phyloP scores from a whole-genome alignment of 1,139 yeast species.

The Hyphopichia buzzinii region DNA sequence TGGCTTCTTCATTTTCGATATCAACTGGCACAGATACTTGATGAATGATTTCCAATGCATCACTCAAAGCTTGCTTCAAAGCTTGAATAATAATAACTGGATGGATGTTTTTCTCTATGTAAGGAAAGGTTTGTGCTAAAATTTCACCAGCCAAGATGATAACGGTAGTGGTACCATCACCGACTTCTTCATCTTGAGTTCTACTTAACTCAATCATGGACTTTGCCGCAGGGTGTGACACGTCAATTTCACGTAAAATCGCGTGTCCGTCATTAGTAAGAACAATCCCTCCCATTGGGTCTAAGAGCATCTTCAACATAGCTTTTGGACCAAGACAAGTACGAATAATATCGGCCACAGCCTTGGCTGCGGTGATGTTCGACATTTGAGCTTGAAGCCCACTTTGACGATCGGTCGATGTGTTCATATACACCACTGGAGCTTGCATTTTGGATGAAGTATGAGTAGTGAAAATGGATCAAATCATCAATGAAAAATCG shows the following conservation, averaged over 20 bases:
- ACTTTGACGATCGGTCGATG: slow-evolving; percentile 89
- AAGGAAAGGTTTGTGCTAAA: slow-evolving; percentile 91
- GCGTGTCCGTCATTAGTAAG: slow-evolving; percentile 98
- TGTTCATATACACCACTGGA: slow-evolving; percentile 56
- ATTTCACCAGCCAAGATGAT: slow-evolving; percentile 95
- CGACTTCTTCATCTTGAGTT: slow-evolving; percentile 99
- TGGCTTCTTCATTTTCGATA: slow-evolving; percentile 76
- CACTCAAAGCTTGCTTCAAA: slow-evolving; percentile 83
- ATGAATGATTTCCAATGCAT: slow-evolving; percentile 86
- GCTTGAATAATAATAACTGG: slow-evolving; percentile 97
- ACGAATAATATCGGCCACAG: slow-evolving; percentile 94
- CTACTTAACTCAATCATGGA: slow-evolving; percentile 96
- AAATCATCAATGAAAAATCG: neutral
- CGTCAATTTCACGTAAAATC: slow-evolving; percentile 83
- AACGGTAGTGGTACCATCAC: slow-evolving; percentile 97
- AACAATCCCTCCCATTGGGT: slow-evolving; percentile 98
- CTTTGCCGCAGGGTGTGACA: slow-evolving; percentile 97
- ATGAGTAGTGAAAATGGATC: neutral
- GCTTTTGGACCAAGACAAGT: slow-evolving; percentile 99
- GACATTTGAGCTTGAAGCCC: slow-evolving; percentile 98
- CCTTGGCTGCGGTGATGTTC: slow-evolving; percentile 97
- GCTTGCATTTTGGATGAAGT: slow-evolving; percentile 38
- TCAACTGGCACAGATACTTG: slow-evolving; percentile 85
- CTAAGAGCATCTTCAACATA: slow-evolving; percentile 95
- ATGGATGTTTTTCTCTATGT: slow-evolving; percentile 90